Base-by-base conservation (phyloP, 768 basidiomycete genomes). In the Boletus tomentosulus region DNA sequence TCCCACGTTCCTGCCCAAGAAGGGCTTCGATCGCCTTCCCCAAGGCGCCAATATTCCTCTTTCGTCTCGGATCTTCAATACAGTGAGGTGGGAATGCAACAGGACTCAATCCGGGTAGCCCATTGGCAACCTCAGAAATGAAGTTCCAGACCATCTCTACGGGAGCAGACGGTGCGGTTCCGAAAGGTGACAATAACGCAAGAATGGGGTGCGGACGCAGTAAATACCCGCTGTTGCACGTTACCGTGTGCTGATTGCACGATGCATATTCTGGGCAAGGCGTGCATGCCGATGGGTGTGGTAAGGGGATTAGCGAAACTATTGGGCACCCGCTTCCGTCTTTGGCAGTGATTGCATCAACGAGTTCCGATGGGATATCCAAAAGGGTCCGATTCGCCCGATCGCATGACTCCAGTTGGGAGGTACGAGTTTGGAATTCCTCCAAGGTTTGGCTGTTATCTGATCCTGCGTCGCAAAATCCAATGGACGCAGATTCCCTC, bases 41-140 rank as follows among this genome's bases (percentile, higher is more conserved):
- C 51, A 94, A 72, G 22, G 73, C 78, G 34, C 89, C 89, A 44
- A 93, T 88, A 59, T 85, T 77, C 50, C 76, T 72, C 71, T 85
- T 89, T 64, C 90, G 76, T 64, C 74, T 81, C 50, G 87, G 87
- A 71, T 93, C 89, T 72, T 87, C 86, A 46, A 84, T 73, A 64
- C 91, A 93, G 44, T 80, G 76, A 38, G 87, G 87, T 25, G 89
- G 83, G 48, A 93, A 75, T 22, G 84, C 88, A 38, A 92, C 77
- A 55, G 86, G 81, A n/a, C 89, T 88, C 24, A 90, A 70, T 31
- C 83, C 80, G 22, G 90, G 91, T 46, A 92, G 66, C 30, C 91
- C 91, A 70, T 92, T 78, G 43, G 82, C 70, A 11, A 75, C 53
- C 43, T 64, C 59, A 39, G 76, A 77, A 51, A 85, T 65, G 41